Base-by-base conservation (phyloP, 148 eudicot species). In the Spergularia marina region DNA sequence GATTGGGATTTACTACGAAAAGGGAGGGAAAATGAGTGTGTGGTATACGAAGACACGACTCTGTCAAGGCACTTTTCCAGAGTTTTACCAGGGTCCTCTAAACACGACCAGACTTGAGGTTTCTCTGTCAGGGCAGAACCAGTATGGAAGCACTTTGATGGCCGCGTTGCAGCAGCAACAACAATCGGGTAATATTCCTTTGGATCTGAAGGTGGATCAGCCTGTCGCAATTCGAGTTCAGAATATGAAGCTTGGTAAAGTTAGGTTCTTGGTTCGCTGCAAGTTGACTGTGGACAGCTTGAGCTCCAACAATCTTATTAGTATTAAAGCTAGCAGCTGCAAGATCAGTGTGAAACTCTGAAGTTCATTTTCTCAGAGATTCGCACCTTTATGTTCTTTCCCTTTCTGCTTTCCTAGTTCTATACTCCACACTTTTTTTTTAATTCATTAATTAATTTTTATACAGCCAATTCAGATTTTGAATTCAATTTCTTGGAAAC, bases 1-100 rank as follows among this genome's bases (percentile, higher is more conserved):
- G 54, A 90, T 91, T 12, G 98, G 96, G 16, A 94, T 94, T 14
- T 90, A 86, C 82, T 94, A 91, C 61, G 84, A 87, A 65, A 85
- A 84, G 76, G 96, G 96, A 56, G 92, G 97, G 68, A 84, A 80
- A 44, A 75, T 91, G 70, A 87, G 91, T 12, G 96, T 89, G 13
- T 90, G 91, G 97, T 91, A 94, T 81, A 77, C 84, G 1, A 73
- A 83, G 75, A 90, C 93, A 2, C 79, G 84, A 71, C 89, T 94
- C 4, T 94, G 98, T 71, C 79, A 78, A 63, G 98, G 98, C 8
- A 53, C 84, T 0, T 59, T 94, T 14, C 97, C 93, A 0, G 81
- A 20, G 63, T 94, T 91, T 77, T 94, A 94, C 80, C 98, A 94
- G 76, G 91, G 89, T 14, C 93, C 87, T 67, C 77, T 76, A 73